Percentiles rank a stretch among this genome's conserved stretches.
These are phyloP conservation scores for Fibroporia radiculosa DNA, from an alignment of 768 basidiomycete species.

Conservation along the genomic window DNA sequence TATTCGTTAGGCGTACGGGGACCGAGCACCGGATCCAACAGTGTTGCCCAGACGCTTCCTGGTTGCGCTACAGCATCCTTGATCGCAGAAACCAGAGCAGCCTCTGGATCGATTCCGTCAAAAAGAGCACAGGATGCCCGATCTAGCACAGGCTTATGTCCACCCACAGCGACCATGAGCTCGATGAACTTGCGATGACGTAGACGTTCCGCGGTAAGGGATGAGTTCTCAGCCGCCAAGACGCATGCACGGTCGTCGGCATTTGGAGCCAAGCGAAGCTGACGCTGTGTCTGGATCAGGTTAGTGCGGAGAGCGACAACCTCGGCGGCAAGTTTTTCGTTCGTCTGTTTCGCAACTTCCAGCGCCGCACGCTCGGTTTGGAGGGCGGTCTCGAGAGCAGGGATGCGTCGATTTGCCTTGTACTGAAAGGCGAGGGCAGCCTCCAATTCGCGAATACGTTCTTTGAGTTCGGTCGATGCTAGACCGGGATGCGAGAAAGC, in stretches of 20 bases:
- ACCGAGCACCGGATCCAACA: conserved; percentile 18
- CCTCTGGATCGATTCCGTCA: conserved; percentile 13
- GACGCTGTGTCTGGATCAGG: conserved; percentile 6
- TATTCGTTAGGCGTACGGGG: conserved; percentile 17
- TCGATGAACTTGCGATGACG: conserved; percentile 13
- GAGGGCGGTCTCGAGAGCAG: conserved; percentile 7
- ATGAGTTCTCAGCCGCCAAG: conserved; percentile 10
- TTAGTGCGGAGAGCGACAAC: conserved; percentile 5
- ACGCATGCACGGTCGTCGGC: background rate
- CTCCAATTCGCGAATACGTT: conserved; percentile 14
- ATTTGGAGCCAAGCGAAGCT: conserved; percentile 1
- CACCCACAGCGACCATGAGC: conserved; percentile 9
- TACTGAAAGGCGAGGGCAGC: background rate
- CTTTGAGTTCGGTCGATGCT: conserved; percentile 3
- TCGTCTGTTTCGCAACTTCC: conserved; percentile 2
- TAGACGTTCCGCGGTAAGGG: conserved; percentile 7
- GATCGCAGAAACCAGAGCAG: conserved; percentile 17
- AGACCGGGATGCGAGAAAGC: background rate
- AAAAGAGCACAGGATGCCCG: conserved; percentile 5
- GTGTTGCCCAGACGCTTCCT: conserved; percentile 13
- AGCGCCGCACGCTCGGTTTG: conserved; percentile 6
- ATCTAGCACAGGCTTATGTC: conserved; percentile 11
- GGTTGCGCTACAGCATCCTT: conserved; percentile 7
- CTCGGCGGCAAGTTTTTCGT: conserved; percentile 2
- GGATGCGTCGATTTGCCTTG: background rate